phyloP scores from a whole-genome alignment of 2,329 filamentous ascomycete species.

The Thelonectria discophora region DNA sequence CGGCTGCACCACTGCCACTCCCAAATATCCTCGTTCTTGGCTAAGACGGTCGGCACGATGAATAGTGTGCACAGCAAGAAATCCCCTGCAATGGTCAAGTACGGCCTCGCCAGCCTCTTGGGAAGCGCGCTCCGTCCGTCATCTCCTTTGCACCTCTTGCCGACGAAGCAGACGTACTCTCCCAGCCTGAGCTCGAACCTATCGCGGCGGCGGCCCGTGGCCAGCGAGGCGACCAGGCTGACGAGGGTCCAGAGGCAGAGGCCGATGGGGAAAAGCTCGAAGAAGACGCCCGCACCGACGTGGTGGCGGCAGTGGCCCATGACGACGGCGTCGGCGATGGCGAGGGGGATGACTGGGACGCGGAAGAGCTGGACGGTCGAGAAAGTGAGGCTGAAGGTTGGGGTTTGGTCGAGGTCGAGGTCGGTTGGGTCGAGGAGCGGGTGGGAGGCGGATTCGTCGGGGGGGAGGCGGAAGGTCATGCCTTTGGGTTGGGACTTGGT shows the following conservation, averaged over 20 bases:
- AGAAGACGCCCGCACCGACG: slow-evolving; percentile 16
- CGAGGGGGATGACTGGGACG: slow-evolving; percentile 22
- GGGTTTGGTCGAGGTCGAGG: slow-evolving; percentile 14
- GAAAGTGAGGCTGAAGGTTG: slow-evolving; percentile 27
- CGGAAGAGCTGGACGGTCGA: slow-evolving; percentile 32
- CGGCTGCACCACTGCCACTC: not conserved
- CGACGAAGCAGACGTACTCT: slow-evolving; percentile 33
- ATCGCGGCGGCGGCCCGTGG: slow-evolving; percentile 12
- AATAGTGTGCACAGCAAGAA: slow-evolving; percentile 30
- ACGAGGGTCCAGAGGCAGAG: slow-evolving; percentile 29
- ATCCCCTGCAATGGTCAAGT: slow-evolving; percentile 30
- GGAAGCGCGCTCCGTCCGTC: not conserved
- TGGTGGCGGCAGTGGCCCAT: slow-evolving; percentile 8
- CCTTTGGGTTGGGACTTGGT: slow-evolving; percentile 2
- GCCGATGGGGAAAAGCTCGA: slow-evolving; percentile 20
- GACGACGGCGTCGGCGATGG: slow-evolving; percentile 29
- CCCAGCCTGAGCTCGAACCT: slow-evolving; percentile 39
- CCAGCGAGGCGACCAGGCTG: slow-evolving; percentile 25
- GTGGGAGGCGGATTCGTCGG: slow-evolving; percentile 31
- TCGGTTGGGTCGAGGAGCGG: slow-evolving; percentile 31
- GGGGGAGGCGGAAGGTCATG: slow-evolving; percentile 16
- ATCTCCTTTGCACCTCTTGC: slow-evolving; percentile 21
- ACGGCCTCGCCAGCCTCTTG: slow-evolving; percentile 12
- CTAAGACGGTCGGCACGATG: slow-evolving; percentile 30
- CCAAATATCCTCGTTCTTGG: slow-evolving; percentile 20